Base-by-base conservation (phyloP, 129 eudicot species). In the Pittosporum tobira region DNA sequence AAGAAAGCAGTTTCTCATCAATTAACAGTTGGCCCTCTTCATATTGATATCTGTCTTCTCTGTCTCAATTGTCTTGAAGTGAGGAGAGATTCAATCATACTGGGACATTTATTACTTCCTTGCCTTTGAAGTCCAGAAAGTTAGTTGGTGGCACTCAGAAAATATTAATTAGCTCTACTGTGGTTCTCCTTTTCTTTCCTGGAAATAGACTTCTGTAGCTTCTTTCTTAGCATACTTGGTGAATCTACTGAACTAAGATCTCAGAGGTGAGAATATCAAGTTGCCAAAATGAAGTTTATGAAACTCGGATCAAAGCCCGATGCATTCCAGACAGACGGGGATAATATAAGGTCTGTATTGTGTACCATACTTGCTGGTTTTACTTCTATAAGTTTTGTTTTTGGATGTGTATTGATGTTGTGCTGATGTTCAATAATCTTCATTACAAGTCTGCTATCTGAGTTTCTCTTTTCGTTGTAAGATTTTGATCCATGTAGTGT, bases 271-370 rank as follows among this genome's bases (percentile, higher is more conserved):
- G 24, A 36, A 58, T 61, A 66, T 66, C 48, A 53, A 53, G 62
- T 56, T 53, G 59, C 48, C 61, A 72, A 76, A 63, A 85, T 85
- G 95, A 85, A 85, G 95, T 85, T 85, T 71, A 85, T 85, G 94
- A 85, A 85, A 75, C 89, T 85, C 70, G 94, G 94, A 65, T 85
- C 95, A 57, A 85, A 85, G 63, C 89, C 95, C n/a, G 95, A 85
- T 74, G 65, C 74, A 37, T 81, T 85, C 72, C 95, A 85, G 69
- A 64, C 79, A 26, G 81, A 79, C 31, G 84, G 83, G 44, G 90
- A 85, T 51, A 79, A 71, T 71, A 73, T 76, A 38, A 81, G 90
- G 95, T 85, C 29, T 71, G 84, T 69, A 49, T 63, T 65, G 36
- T 71, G 37, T 62, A 62, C 37, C 51, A 16, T 37, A 0, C 54